Percentiles rank a stretch among this genome's conserved stretches.
Evolutionary conservation across 305 asterid genomes (phyloP).

Genomic region (Petunia hybrid): DNA sequence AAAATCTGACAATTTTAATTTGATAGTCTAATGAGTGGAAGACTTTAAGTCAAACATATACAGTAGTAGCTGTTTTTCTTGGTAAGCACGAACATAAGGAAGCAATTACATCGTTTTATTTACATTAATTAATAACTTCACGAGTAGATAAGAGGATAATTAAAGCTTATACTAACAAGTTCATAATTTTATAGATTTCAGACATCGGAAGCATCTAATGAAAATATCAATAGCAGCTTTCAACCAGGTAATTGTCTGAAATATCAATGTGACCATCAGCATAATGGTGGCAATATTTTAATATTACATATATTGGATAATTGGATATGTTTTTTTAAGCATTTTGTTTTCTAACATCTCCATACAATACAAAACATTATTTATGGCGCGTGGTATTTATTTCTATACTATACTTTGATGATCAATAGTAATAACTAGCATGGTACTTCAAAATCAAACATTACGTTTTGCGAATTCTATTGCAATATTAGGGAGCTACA

Average conservation of each 20-base stretch:
- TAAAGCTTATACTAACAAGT: neutral
- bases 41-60: neutral
- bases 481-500: no score
- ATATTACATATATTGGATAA: neutral
- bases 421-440: no score
- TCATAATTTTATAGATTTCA: neutral
- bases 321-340: neutral
- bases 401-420: no score
- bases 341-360: neutral
- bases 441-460: no score
- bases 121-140: neutral
- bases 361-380: neutral
- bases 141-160: neutral
- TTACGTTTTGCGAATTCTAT: no score
- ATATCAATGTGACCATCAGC: neutral
- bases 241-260: neutral
- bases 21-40: neutral
- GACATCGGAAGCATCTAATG: neutral
- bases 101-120: neutral
- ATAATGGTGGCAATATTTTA: neutral
- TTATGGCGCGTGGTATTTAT: no score
- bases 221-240: neutral
- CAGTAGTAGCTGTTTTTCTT: neutral
- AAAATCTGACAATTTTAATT: no score
- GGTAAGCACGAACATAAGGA: neutral